Evolutionary conservation across 2,329 filamentous ascomycete genomes (phyloP), one percentile per base, ranked within the genome.

Genomic region (Bipolaris oryzae): DNA sequence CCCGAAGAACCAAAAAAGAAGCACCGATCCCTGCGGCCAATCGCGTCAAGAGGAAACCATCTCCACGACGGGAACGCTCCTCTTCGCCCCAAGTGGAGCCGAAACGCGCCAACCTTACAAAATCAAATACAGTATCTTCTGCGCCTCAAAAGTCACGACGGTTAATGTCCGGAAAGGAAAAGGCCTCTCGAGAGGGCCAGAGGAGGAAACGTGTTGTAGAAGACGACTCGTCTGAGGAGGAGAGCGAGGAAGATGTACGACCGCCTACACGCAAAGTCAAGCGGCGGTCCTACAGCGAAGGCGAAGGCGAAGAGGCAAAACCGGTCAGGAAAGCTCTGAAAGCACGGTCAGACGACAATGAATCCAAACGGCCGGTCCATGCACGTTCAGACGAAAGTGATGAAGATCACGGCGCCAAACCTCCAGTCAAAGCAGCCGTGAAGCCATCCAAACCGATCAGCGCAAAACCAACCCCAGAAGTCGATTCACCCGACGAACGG

Each of bases 181-280:
- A 75, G 62, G 72, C 69, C 15, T 74, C 65, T 21, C 71, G 67
- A 5, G 70, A 72, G 42, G 73, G 68, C 13, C 70, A 73, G 53
- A 63, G 71, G 43, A 66, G 68, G 35, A 70, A 74, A 55, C 57
- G 67, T 5, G 70, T 75, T 5, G 72, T 74, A 2, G 64, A 69
- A 15, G 73, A 76, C 15, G 74, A 75, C 15, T 66, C 67, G 3
- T 74, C 73, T 4, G 68, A 73, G 16, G 73, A 75, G 2, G 72
- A 75, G 44, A 74, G 69, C 50, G 74, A 76, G 37, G 72, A 75
- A 43, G 73, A 76, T 47, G 72, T 74, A n/a, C 72, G 74, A 20
- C 69, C 72, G 13, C 72, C 72, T 7, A 68, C 62, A 20, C 69
- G 73, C 58, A 75, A 74, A 50, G 56, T 58, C 23, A 74, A 75